phyloP scores from a whole-genome alignment of 345 rosid genomes.

The Ceriops tagal region DNA sequence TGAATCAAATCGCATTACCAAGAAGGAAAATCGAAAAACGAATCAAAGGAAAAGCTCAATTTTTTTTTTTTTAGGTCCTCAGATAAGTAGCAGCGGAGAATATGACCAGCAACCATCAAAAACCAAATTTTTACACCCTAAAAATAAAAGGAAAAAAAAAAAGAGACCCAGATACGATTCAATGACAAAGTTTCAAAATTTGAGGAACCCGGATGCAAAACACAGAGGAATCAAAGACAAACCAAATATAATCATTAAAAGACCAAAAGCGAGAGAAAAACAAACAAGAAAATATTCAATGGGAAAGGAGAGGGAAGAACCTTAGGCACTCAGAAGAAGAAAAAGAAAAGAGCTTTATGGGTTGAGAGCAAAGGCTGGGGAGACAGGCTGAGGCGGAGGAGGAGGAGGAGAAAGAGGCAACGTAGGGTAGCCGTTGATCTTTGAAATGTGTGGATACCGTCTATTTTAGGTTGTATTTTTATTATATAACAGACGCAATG shows the following conservation, averaged over 20 bases:
- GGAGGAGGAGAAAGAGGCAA: constrained; percentile 16
- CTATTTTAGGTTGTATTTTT: background rate
- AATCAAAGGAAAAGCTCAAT: background rate
- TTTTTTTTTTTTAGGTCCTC: background rate
- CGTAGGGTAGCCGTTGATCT: constrained; percentile 44
- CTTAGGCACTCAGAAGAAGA: background rate
- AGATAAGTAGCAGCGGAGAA: background rate
- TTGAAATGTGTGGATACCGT: constrained; percentile 41
- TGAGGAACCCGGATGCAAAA: constrained; percentile 10
- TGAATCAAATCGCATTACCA: background rate
- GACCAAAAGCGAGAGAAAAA: background rate
- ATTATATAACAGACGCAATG: background rate
- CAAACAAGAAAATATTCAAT: background rate
- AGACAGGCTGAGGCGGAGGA: constrained; percentile 7
- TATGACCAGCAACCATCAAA: background rate
- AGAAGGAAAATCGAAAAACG: background rate
- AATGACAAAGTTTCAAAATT: background rate
- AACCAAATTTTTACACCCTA: constrained; percentile 6
- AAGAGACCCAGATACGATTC: background rate
- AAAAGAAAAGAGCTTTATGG: background rate
- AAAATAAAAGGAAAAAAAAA: background rate
- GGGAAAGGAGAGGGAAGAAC: background rate
- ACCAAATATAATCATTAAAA: background rate
- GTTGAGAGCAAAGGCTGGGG: constrained; percentile 11
- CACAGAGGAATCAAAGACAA: background rate